Conservation (phyloP, 139 green algal species). For the Mesotaenium endlicherianum region DNA sequence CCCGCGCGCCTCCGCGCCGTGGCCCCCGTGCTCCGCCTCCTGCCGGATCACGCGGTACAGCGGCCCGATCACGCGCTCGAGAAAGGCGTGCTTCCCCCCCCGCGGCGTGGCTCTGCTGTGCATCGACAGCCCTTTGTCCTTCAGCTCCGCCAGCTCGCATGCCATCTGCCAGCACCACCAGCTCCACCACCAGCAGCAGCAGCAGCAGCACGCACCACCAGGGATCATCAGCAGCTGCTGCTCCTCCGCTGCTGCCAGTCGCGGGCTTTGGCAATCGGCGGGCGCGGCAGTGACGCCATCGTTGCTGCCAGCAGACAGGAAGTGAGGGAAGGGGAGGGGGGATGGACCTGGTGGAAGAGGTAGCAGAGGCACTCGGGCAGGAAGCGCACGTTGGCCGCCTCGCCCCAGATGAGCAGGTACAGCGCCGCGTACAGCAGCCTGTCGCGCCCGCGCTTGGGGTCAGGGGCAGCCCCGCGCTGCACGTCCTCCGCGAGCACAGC, state of each 20-base stretch:
- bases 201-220: no score
- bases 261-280: no score
- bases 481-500: no score
- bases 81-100: constrained; percentile 39
- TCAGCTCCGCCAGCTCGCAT: background rate
- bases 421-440: constrained; percentile 25
- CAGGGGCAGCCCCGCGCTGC: no score
- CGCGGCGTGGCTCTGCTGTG: background rate
- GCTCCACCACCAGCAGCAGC: no score
- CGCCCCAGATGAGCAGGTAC: constrained; percentile 52
- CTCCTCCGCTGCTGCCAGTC: no score
- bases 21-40: constrained; percentile 28
- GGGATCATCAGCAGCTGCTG: no score
- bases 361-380: constrained; percentile 55
- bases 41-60: constrained; percentile 51
- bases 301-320: no score
- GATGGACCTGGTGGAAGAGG: constrained; percentile 41
- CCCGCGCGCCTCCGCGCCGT: background rate
- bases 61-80: constrained; percentile 44
- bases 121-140: constrained; percentile 1
- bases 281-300: no score
- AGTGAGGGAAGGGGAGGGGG: background rate
- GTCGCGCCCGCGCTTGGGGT: no score
- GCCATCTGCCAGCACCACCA: constrained; percentile 18
- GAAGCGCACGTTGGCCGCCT: constrained; percentile 51